Evolutionary conservation across 495 filamentous ascomycete species (phyloP).

Genomic region (Talaromyces proteolyticus): DNA sequence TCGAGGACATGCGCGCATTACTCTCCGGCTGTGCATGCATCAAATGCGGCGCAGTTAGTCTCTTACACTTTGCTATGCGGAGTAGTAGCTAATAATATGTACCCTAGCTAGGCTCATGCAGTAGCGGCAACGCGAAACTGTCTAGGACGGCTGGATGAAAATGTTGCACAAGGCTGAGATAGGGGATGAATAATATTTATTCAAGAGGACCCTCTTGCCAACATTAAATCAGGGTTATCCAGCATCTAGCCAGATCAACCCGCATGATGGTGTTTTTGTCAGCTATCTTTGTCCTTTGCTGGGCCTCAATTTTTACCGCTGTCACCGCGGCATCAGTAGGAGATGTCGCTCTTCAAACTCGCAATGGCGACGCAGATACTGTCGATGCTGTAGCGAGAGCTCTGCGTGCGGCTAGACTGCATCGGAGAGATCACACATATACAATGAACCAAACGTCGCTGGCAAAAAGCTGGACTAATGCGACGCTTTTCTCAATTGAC

Average conservation of each 20-base stretch:
- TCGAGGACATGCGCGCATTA: background rate
- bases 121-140: background rate
- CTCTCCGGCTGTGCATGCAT: background rate
- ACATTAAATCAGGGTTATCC: background rate
- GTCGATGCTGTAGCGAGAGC: constrained; percentile 9
- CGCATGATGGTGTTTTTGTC: background rate
- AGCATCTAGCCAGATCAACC: background rate
- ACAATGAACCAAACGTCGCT: constrained; percentile 30
- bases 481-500: constrained; percentile 19
- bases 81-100: no score
- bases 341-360: constrained; percentile 9
- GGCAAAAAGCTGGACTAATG: constrained; percentile 31
- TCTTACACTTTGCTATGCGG: background rate
- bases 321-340: background rate
- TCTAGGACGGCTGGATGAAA: background rate
- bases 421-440: constrained; percentile 10
- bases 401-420: constrained; percentile 4
- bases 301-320: background rate
- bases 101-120: background rate
- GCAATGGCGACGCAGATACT: constrained; percentile 11
- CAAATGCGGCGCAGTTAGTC: background rate
- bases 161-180: background rate
- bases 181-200: background rate
- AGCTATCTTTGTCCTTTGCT: background rate
- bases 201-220: background rate